Evolutionary conservation across 1,284 basidiomycete species (phyloP).

Genomic region (Naganishia sp.): DNA sequence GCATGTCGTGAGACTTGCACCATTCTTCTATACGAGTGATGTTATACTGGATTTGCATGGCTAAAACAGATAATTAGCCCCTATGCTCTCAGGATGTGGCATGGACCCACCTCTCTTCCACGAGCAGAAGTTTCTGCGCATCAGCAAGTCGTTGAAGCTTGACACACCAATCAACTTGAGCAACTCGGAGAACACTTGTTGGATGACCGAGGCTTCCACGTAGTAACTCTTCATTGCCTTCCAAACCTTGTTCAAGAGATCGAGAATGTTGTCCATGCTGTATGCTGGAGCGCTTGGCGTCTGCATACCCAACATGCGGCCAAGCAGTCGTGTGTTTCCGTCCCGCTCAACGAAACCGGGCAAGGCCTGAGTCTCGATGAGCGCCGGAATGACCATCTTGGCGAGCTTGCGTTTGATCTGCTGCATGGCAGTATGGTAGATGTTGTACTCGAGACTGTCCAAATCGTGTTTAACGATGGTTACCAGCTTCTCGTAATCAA

Average conservation of each 20-base stretch:
- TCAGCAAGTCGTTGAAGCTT: constrained; percentile 97
- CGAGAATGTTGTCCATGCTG: constrained; percentile 98
- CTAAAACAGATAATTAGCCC: constrained; percentile 54
- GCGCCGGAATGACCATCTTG: constrained; percentile 98
- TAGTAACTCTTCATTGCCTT: constrained; percentile 98
- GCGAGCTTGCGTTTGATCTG: constrained; percentile 95
- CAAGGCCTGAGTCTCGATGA: constrained; percentile 96
- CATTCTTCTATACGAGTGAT: constrained; percentile 92
- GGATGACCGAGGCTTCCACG: constrained; percentile 96
- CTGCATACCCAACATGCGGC: constrained; percentile 74
- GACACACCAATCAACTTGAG: constrained; percentile 96
- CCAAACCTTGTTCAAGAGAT: constrained; percentile 96
- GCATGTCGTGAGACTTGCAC: constrained; percentile 99
- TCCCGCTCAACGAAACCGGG: constrained; percentile 98
- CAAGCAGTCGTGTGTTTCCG: constrained; percentile 84
- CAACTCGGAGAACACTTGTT: constrained; percentile 89
- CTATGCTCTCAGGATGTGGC: neutral
- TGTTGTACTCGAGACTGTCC: constrained; percentile 98
- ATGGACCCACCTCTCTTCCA: constrained; percentile 88
- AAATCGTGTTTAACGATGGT: constrained; percentile 98
- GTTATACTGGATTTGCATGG: constrained; percentile 99
- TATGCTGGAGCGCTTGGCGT: constrained; percentile 83
- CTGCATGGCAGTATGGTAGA: constrained; percentile 99
- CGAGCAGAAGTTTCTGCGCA: constrained; percentile 98
- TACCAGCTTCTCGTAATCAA: constrained; percentile 93